phyloP scores from a whole-genome alignment of 2,329 filamentous ascomycete species.

The Pyrenochaeta sp. region DNA sequence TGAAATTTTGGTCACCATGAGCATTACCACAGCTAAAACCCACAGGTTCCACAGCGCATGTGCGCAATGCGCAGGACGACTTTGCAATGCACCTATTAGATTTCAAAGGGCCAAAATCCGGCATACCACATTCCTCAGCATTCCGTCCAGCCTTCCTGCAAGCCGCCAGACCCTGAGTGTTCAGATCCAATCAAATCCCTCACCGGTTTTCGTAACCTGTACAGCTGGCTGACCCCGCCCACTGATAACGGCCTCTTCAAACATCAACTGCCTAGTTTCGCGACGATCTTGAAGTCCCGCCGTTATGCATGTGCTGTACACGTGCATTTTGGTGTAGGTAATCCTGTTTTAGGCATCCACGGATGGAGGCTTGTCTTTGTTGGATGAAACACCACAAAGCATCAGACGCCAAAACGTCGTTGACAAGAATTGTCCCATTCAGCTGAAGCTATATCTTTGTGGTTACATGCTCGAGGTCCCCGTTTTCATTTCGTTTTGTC shows the following conservation, averaged over 20 bases:
- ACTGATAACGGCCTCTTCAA: slow-evolving; percentile 2
- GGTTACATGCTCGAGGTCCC: too few relatives aligned
- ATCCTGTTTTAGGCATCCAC: neutral
- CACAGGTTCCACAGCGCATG: too few relatives aligned
- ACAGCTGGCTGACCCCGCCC: slow-evolving; percentile 8
- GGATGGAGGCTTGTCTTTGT: slow-evolving; percentile 6
- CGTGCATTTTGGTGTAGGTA: slow-evolving; percentile 1
- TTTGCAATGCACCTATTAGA: too few relatives aligned
- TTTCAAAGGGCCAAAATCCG: too few relatives aligned
- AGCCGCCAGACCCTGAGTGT: slow-evolving; percentile 1
- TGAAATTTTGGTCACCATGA: too few relatives aligned
- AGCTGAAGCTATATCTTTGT: neutral
- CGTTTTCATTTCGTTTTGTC: neutral
- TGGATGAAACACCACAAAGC: slow-evolving; percentile 1
- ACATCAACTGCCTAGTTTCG: slow-evolving; percentile 4
- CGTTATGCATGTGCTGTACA: neutral
- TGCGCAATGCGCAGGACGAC: too few relatives aligned
- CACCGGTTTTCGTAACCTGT: slow-evolving; percentile 15
- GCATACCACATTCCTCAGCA: too few relatives aligned
- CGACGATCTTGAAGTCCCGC: neutral
- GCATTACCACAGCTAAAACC: too few relatives aligned
- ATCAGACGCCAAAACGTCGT: neutral
- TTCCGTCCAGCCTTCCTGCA: slow-evolving; percentile 7
- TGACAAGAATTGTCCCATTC: neutral
- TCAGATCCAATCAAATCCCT: slow-evolving; percentile 11